phyloP scores from a whole-genome alignment of 176 grass and related monocot genomes.

The Aegilops umbellulata region DNA sequence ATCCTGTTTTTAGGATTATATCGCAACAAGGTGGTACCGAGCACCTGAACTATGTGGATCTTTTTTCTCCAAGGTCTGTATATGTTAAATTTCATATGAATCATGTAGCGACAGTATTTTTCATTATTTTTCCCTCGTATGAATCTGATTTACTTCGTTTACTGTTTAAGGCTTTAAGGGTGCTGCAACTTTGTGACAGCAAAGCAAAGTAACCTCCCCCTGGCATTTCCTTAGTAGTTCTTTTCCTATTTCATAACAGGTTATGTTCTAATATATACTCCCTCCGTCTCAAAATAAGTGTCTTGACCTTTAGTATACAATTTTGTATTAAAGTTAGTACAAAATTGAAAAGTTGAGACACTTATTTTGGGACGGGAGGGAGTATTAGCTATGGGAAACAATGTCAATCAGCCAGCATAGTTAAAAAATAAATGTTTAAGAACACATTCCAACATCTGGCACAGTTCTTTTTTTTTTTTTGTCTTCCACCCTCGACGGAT shows the following conservation, averaged over 20 bases:
- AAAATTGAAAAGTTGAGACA: too few species aligned
- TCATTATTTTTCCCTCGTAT: not conserved
- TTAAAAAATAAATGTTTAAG: not conserved
- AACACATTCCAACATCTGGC: not conserved
- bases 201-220: conserved; percentile 22
- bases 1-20: conserved; percentile 74
- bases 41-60: conserved; percentile 97
- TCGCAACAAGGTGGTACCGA: conserved; percentile 98
- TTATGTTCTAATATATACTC: not conserved
- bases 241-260: not conserved
- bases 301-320: too few species aligned
- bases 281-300: too few species aligned
- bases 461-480: not conserved
- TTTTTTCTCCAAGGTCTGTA: conserved; percentile 87
- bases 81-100: conserved; percentile 3
- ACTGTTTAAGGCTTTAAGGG: not conserved
- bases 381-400: not conserved
- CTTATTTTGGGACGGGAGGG: too few species aligned
- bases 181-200: conserved; percentile 1
- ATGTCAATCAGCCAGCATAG: not conserved
- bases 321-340: too few species aligned
- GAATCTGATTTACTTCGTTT: conserved; percentile 14
- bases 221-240: conserved; percentile 1
- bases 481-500: not conserved
- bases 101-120: not conserved